Evolutionary conservation across 495 filamentous ascomycete genomes (phyloP), one percentile per base, ranked within the genome.

Genomic region (Symbiotaphrina buchneri): DNA sequence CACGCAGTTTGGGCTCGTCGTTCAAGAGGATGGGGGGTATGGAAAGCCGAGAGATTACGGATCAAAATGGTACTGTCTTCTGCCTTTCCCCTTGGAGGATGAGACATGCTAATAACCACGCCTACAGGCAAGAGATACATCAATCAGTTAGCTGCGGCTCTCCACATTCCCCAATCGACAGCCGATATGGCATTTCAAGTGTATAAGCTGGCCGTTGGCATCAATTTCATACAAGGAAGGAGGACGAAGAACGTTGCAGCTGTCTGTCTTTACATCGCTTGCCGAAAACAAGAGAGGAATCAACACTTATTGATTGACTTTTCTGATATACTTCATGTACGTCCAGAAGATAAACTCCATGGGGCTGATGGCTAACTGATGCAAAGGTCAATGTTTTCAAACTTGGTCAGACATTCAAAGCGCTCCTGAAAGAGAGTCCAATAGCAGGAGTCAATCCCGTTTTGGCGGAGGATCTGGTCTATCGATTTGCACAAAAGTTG

Each of bases 291-390:
- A 26, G 48, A 59, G 44, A 49, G 65, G 10, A 74, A 74, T 33
- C 61, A 54, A 0, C 46, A 59, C 31, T 81, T 97, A 75, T 61
- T 97, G 10, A 94, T 97, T 45, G 87, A 97, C 54, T 75, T 97
- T 40, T 78, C 90, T 6, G 90, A 95, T 42, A 61, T 78, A 27
- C 54, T 84, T 27, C 66, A 59, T 46, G 55, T 62, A 42, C 38
- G 46, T 38, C 24, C 29, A 21, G 18, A 5, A 5, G n/a, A 14
- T 33, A 21, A 26, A 10, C 5, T 13, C n/a, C 17, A 16, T 27
- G 18, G 19, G 13, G 15, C 17, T 29, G 19, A 5, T 13, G 17
- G 13, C 20, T 10, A 32, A 10, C 19, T 2, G 13, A 2, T 11
- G 10, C 13, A 6, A 32, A 83, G 63, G 61, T 81, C 32, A 92